These are phyloP conservation scores for Boletellus sp. DNA, from an alignment of 768 basidiomycete species.

Conservation along the genomic window DNA sequence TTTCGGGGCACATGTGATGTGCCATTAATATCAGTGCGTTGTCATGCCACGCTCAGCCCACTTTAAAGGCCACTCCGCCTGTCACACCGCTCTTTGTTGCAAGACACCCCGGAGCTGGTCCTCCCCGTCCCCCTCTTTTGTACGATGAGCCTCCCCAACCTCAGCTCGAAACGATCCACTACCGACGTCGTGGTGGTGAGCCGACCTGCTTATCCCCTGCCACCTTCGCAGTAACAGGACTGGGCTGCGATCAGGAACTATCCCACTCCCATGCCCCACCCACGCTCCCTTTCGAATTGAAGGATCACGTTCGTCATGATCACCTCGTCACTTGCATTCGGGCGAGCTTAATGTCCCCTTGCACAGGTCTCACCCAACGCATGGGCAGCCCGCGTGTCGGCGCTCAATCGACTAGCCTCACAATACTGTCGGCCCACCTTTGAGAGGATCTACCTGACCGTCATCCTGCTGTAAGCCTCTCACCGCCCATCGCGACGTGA, in stretches of 20 bases:
- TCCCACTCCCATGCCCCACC: conserved; percentile 29
- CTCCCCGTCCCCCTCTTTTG: conserved; percentile 1
- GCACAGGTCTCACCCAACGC: conserved; percentile 39
- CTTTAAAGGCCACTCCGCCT: not conserved
- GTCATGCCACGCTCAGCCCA: not conserved
- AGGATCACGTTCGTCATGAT: conserved; percentile 31
- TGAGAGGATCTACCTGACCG: conserved; percentile 41
- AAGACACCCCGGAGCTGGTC: conserved; percentile 18
- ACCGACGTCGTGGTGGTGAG: conserved; percentile 28
- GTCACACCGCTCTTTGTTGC: too few species aligned
- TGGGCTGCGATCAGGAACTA: conserved; percentile 29
- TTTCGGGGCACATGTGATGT: not conserved
- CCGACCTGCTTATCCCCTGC: not conserved
- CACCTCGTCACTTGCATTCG: not conserved
- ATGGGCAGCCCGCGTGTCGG: conserved; percentile 42
- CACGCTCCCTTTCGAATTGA: conserved; percentile 37
- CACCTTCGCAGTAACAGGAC: not conserved
- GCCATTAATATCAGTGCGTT: too few species aligned
- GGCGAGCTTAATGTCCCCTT: not conserved
- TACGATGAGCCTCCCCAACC: conserved; percentile 14
- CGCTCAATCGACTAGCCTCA: conserved; percentile 34
- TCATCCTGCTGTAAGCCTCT: conserved; percentile 38
- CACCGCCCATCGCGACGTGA: not conserved
- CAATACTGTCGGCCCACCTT: conserved; percentile 43
- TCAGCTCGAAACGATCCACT: conserved; percentile 11